These are phyloP conservation scores for Bacidia rubella DNA, from an alignment of 495 filamentous ascomycete genomes.

Conservation along the genomic window DNA sequence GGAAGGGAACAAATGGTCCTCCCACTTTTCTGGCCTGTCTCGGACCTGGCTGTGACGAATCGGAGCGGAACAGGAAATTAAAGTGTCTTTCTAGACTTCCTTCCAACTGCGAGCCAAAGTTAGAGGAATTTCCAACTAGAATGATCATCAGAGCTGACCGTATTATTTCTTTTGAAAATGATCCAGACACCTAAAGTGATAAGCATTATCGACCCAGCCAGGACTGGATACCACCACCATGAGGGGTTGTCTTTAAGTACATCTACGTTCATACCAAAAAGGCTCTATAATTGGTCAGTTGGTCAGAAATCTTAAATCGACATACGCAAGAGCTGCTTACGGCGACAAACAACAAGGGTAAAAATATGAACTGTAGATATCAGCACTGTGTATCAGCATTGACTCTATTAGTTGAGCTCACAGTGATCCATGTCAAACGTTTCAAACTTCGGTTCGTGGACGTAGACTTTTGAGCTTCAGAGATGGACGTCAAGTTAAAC, in stretches of 20 bases:
- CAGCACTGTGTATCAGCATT: not conserved
- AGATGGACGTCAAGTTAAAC: slow-evolving; percentile 23
- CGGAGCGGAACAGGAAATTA: not conserved
- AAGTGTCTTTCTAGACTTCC: slow-evolving; percentile 4
- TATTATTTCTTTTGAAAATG: slow-evolving; percentile 18
- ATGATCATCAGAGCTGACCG: slow-evolving; percentile 6
- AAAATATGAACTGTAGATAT: slow-evolving; percentile 23
- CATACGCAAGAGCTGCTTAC: slow-evolving; percentile 9
- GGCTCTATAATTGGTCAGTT: slow-evolving; percentile 17
- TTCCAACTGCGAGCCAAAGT: slow-evolving; percentile 3
- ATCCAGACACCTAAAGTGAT: slow-evolving; percentile 21
- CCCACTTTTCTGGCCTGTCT: too few species aligned
- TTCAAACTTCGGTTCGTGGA: slow-evolving; percentile 22
- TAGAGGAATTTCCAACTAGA: not conserved
- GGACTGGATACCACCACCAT: slow-evolving; percentile 25
- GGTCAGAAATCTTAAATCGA: not conserved
- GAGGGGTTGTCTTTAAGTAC: slow-evolving; percentile 15
- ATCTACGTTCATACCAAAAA: slow-evolving; percentile 28
- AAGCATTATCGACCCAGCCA: slow-evolving; percentile 15
- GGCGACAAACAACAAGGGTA: slow-evolving; percentile 24
- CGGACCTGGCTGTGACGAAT: too few species aligned
- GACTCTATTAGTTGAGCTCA: slow-evolving; percentile 5
- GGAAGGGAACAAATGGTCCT: too few species aligned
- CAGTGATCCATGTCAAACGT: slow-evolving; percentile 26
- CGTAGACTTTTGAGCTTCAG: slow-evolving; percentile 19